A percentile compares a stretch with the other conserved stretches of the same genome.
Evolutionary conservation across 192 early-diverging fungal genomes (phyloP).

Genomic region (Gigaspora rosea): DNA sequence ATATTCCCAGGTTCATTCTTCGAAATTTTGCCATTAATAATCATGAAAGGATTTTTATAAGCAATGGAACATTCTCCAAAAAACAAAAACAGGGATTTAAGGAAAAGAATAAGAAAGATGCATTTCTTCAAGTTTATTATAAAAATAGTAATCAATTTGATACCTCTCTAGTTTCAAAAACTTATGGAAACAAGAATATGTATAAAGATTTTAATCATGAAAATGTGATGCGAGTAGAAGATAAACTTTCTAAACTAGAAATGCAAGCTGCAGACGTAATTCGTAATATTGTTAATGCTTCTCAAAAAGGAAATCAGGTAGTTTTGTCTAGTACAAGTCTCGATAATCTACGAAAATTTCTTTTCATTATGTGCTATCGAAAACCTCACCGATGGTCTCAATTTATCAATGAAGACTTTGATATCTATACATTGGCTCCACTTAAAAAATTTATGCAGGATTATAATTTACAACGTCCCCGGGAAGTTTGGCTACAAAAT

Average conservation of each 20-base stretch:
- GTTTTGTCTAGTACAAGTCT: conserved; percentile 18
- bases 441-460: conserved; percentile 33
- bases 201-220: conserved; percentile 35
- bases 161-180: conserved; percentile 16
- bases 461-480: conserved; percentile 30
- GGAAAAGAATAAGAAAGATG: conserved; percentile 12
- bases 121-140: conserved; percentile 35
- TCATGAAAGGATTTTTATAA: conserved; percentile 11
- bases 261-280: conserved; percentile 27
- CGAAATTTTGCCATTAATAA: conserved; percentile 34
- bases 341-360: conserved; percentile 36
- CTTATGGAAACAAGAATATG: conserved; percentile 28
- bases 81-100: conserved; percentile 6
- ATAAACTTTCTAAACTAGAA: conserved; percentile 34
- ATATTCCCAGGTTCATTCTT: conserved; percentile 41
- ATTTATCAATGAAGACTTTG: conserved; percentile 30
- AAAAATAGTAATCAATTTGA: conserved; percentile 8
- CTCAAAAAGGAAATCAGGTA: conserved; percentile 17
- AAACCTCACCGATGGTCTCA: conserved; percentile 31
- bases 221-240: conserved; percentile 39
- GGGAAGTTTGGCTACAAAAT: conserved; percentile 43
- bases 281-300: conserved; percentile 21
- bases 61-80: background rate
- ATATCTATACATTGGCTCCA: background rate
- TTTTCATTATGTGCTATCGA: conserved; percentile 39